Conservation (phyloP, 345 rosid genomes). For the Tarenaya hassleriana region DNA sequence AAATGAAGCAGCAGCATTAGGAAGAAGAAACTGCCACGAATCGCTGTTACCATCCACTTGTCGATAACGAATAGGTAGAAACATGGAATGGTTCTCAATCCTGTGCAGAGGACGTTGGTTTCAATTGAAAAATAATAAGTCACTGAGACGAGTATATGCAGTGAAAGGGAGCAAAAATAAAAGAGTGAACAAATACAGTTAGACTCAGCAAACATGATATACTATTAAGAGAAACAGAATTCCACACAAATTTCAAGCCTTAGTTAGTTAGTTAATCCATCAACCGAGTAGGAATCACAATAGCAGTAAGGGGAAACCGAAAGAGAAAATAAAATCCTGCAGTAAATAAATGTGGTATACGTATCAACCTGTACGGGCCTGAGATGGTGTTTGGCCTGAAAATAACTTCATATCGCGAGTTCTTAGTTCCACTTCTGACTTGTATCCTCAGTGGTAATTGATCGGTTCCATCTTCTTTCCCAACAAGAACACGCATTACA, state of each 20-base stretch:
- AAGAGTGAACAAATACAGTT: conserved; percentile 9
- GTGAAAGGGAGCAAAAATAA: conserved; percentile 6
- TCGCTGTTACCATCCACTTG: conserved; percentile 70
- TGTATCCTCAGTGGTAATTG: conserved; percentile 60
- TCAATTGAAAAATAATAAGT: conserved; percentile 6
- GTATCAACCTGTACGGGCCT: conserved; percentile 82
- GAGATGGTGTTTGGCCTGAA: conserved; percentile 75
- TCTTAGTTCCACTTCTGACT: conserved; percentile 87
- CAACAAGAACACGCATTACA: conserved; percentile 56
- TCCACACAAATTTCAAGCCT: conserved; percentile 3
- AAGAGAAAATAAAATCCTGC: conserved; percentile 4
- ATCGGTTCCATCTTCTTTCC: conserved; percentile 45
- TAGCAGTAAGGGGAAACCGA: conserved; percentile 9
- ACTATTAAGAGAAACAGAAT: conserved; percentile 1
- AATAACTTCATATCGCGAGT: conserved; percentile 83
- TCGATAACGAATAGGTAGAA: conserved; percentile 71
- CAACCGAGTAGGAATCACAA: no score
- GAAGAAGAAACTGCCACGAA: conserved; percentile 88
- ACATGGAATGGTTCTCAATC: conserved; percentile 89
- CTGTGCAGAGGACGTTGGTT: conserved; percentile 38
- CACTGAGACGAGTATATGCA: conserved; percentile 5
- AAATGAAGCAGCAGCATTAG: conserved; percentile 86
- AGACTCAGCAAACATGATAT: conserved; percentile 14
- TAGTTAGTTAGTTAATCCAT: no score
- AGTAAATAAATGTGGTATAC: conserved; percentile 18